Evolutionary conservation across 352 stramenopile species (phyloP).

Genomic region (Phytopythium litorale): DNA sequence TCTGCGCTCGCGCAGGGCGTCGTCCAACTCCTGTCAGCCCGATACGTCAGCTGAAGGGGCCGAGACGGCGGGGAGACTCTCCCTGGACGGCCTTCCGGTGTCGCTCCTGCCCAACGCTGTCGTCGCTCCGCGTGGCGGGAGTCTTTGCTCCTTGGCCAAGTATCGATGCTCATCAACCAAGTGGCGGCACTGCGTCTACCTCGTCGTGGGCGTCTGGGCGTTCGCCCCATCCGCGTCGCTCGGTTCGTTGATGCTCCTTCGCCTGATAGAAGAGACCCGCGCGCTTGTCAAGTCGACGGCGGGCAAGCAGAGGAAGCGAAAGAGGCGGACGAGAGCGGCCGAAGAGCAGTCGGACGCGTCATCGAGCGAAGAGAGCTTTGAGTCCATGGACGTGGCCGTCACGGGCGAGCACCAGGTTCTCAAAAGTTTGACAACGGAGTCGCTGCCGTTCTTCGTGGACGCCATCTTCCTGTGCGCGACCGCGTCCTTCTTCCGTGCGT

Average conservation of each 20-base stretch:
- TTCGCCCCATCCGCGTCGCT: conserved; percentile 23
- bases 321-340: conserved; percentile 8
- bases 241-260: conserved; percentile 28
- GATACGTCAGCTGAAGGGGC: conserved; percentile 1
- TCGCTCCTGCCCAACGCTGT: conserved; percentile 25
- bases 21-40: conserved; percentile 8
- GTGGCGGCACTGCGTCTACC: conserved; percentile 49
- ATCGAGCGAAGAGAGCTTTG: conserved; percentile 22
- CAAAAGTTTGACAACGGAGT: conserved; percentile 61
- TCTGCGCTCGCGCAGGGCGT: conserved; percentile 20
- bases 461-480: conserved; percentile 45
- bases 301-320: conserved; percentile 8
- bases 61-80: conserved; percentile 10
- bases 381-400: conserved; percentile 24
- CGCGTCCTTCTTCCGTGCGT: conserved; percentile 38
- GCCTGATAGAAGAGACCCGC: conserved; percentile 49
- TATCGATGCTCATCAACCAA: conserved; percentile 39
- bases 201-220: conserved; percentile 57
- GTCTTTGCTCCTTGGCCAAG: conserved; percentile 33
- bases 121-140: conserved; percentile 24
- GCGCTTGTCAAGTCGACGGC: conserved; percentile 27
- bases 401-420: conserved; percentile 61
- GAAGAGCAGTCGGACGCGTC: conserved; percentile 15
- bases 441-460: conserved; percentile 59
- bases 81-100: conserved; percentile 24